Base-by-base conservation (phyloP, 2,329 filamentous ascomycete genomes). In the Talaromyces sp. region DNA sequence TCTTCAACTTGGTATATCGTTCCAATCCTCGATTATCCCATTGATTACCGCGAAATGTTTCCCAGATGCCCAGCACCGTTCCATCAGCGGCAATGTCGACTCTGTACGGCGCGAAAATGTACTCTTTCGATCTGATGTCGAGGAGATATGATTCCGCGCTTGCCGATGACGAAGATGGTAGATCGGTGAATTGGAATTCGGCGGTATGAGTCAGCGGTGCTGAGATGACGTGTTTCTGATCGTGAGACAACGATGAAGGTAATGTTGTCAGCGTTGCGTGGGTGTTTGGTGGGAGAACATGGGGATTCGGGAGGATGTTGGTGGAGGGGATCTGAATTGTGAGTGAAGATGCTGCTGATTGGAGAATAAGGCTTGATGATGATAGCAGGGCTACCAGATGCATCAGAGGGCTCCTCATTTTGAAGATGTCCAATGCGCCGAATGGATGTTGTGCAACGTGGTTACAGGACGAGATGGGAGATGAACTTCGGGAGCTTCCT, bases 1-100 rank as follows among this genome's bases (percentile, higher is more conserved):
- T 22, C 60, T 78, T 75, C 8, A 76, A 79, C 19, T 72, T 79
- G 54, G 80, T 70, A 56, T 78, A 78, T 63, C 82, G 83, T 54
- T 82, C 83, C 14, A 68, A 62, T 16, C 93, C 94, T 73, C 88
- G 90, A 75, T 97, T 96, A 19, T 84, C 87, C 93, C 94, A 97
- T 70, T 95, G 91, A 72, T 96, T 94, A 0, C 92, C 93, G 57
- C 92, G 84, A 75, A 89, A 96, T 31, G 92, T 96, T 82, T 94
- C 91, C 89, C 91, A 95, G 33, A 88, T 88, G 49, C 84, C 80
- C 3, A 92, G 82, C 56, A 83, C 76, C 45, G 82, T 77, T 65
- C 78, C 76, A 70, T 79, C 75, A 24, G 78, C 74, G 43, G 79
- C 76, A 60, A 77, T 68, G 74, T 98, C 95, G 35, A 98, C 85